phyloP scores from a whole-genome alignment of 371 early-diverging fungal species.

The Mortierella sp. region DNA sequence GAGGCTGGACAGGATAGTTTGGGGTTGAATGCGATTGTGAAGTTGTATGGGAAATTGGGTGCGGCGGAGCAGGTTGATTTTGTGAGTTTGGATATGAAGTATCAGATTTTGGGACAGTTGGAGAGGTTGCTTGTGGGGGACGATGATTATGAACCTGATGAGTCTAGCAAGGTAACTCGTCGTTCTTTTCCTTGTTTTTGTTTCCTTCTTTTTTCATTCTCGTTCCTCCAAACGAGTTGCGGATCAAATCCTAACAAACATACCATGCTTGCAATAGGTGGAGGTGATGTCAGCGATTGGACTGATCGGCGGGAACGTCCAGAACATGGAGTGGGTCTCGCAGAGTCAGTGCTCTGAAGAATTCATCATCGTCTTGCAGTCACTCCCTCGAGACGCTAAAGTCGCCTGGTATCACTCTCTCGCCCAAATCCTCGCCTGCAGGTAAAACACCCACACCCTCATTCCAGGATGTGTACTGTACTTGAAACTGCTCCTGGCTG shows the following conservation, averaged over 20 bases:
- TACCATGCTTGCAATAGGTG: slow-evolving; percentile 9
- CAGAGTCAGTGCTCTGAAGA: slow-evolving; percentile 30
- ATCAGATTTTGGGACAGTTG: slow-evolving; percentile 40
- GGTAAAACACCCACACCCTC: slow-evolving; percentile 13
- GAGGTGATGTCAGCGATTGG: slow-evolving; percentile 44
- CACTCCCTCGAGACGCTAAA: slow-evolving; percentile 33
- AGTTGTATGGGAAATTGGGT: slow-evolving; percentile 51
- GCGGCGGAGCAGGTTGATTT: slow-evolving; percentile 29
- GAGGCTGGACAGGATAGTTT: slow-evolving; percentile 29
- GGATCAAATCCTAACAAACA: too few species aligned
- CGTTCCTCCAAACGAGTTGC: neutral
- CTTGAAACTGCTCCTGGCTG: neutral
- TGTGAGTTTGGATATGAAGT: slow-evolving; percentile 39
- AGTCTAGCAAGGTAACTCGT: slow-evolving; percentile 23
- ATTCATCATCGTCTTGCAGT: slow-evolving; percentile 12
- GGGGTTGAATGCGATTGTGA: slow-evolving; percentile 33
- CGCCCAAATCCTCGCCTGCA: slow-evolving; percentile 50
- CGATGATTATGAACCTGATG: slow-evolving; percentile 29
- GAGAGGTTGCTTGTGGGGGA: slow-evolving; percentile 33
- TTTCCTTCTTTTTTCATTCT: neutral
- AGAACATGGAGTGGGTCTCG: slow-evolving; percentile 40
- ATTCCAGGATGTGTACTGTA: neutral
- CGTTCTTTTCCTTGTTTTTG: neutral
- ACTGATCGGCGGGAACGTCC: slow-evolving; percentile 46
- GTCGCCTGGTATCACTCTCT: slow-evolving; percentile 50